Conservation (phyloP, 768 basidiomycete species). For the Termitomyces sp. region DNA sequence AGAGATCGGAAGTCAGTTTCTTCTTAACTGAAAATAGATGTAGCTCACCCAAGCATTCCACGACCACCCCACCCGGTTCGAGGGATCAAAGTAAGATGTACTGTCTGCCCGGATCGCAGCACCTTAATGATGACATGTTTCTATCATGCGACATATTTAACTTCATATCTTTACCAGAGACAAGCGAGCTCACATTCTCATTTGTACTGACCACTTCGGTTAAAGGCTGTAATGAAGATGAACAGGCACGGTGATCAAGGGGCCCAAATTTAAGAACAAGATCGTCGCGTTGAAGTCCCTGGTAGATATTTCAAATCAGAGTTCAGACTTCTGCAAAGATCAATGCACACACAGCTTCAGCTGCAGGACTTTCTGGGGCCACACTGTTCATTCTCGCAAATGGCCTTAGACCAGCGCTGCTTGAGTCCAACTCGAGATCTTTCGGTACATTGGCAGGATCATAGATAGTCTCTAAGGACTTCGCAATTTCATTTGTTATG, state of each 20-base stretch:
- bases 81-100: slow-evolving; percentile 58
- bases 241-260: slow-evolving; percentile 49
- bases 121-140: slow-evolving; percentile 53
- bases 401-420: slow-evolving; percentile 25
- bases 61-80: slow-evolving; percentile 82
- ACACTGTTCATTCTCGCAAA: slow-evolving; percentile 84
- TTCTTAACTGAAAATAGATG: background rate
- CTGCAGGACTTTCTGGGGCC: slow-evolving; percentile 77
- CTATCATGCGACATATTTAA: slow-evolving; percentile 28
- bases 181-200: slow-evolving; percentile 59
- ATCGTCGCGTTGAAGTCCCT: slow-evolving; percentile 70
- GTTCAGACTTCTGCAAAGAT: background rate
- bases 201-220: slow-evolving; percentile 67
- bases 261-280: slow-evolving; percentile 70
- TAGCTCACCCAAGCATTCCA: slow-evolving; percentile 72
- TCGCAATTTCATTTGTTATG: slow-evolving; percentile 61
- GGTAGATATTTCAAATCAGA: background rate
- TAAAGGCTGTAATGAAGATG: slow-evolving; percentile 54
- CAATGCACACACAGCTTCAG: slow-evolving; percentile 55
- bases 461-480: slow-evolving; percentile 67
- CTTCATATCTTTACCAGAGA: background rate
- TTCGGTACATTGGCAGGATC: slow-evolving; percentile 30
- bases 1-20: slow-evolving; percentile 3
- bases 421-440: slow-evolving; percentile 12
- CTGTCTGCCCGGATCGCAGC: slow-evolving; percentile 38